phyloP scores from a whole-genome alignment of 1,284 basidiomycete genomes.

The Neolentinus lepideus region DNA sequence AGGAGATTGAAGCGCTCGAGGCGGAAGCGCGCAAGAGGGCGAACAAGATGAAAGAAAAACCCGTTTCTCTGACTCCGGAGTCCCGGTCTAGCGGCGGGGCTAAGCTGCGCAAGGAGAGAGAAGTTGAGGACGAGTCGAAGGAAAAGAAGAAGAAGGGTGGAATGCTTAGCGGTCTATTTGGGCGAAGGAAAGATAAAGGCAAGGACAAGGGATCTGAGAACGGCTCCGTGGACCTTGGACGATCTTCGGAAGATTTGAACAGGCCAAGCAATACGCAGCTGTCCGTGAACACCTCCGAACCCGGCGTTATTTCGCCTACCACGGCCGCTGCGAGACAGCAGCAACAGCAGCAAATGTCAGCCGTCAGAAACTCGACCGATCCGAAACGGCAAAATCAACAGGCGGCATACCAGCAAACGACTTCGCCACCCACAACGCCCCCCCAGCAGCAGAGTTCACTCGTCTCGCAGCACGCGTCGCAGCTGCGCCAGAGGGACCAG shows the following conservation, averaged over 20 bases:
- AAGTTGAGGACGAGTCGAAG: constrained; percentile 50
- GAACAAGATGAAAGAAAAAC: constrained; percentile 24
- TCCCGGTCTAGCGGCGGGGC: constrained; percentile 20
- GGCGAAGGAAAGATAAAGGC: constrained; percentile 71
- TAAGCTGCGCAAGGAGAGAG: constrained; percentile 64
- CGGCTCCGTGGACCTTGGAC: constrained; percentile 32
- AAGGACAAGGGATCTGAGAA: constrained; percentile 53
- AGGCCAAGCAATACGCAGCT: constrained; percentile 32
- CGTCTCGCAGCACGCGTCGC: constrained; percentile 42
- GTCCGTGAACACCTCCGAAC: neutral
- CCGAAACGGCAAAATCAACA: constrained; percentile 24
- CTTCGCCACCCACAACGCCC: constrained; percentile 5
- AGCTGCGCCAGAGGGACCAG: constrained; percentile 80
- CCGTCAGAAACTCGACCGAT: constrained; percentile 24
- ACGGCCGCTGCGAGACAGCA: constrained; percentile 39
- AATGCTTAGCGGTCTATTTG: constrained; percentile 70
- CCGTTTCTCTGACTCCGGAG: neutral
- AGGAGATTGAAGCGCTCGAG: constrained; percentile 52
- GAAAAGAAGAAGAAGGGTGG: constrained; percentile 62
- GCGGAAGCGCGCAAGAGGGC: constrained; percentile 51
- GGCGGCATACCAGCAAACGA: constrained; percentile 13
- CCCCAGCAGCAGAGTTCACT: constrained; percentile 10
- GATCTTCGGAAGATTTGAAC: constrained; percentile 48
- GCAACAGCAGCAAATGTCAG: constrained; percentile 23
- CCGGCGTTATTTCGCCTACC: constrained; percentile 3